Evolutionary conservation across 805 yeast species (phyloP).

Genomic region (Starmerella bacillaris): DNA sequence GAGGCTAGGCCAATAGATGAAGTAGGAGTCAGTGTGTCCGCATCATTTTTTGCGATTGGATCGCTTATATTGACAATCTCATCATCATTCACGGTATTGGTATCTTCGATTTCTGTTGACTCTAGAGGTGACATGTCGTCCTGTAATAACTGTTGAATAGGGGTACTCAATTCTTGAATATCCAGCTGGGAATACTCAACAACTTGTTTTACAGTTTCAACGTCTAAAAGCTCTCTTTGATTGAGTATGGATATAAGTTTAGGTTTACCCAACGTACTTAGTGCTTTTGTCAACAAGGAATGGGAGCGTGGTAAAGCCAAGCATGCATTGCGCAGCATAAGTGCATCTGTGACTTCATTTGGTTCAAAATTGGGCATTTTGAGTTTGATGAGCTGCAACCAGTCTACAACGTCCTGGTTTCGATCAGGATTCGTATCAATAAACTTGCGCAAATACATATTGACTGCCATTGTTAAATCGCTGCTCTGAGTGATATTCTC

Average conservation of each 20-base stretch:
- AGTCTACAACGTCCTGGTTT: conserved; percentile 29
- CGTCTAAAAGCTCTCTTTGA: conserved; percentile 38
- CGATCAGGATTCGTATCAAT: conserved; percentile 27
- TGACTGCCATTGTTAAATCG: conserved; percentile 47
- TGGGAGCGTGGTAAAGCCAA: conserved; percentile 1
- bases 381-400: conserved; percentile 23
- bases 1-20: conserved; percentile 62
- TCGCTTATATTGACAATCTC: conserved; percentile 3
- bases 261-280: conserved; percentile 18
- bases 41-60: conserved; percentile 34
- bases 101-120: too few species aligned
- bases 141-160: too few species aligned
- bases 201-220: conserved; percentile 27
- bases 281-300: too few species aligned
- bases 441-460: conserved; percentile 37
- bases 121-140: too few species aligned
- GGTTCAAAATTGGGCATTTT: conserved; percentile 25
- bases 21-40: conserved; percentile 42
- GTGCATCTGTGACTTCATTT: conserved; percentile 44
- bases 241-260: conserved; percentile 21
- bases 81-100: too few species aligned
- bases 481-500: conserved; percentile 30
- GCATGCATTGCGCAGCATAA: conserved; percentile 34
- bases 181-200: conserved; percentile 11
- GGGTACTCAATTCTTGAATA: too few species aligned